phyloP scores from a whole-genome alignment of 345 rosid genomes.

The Populus alba region DNA sequence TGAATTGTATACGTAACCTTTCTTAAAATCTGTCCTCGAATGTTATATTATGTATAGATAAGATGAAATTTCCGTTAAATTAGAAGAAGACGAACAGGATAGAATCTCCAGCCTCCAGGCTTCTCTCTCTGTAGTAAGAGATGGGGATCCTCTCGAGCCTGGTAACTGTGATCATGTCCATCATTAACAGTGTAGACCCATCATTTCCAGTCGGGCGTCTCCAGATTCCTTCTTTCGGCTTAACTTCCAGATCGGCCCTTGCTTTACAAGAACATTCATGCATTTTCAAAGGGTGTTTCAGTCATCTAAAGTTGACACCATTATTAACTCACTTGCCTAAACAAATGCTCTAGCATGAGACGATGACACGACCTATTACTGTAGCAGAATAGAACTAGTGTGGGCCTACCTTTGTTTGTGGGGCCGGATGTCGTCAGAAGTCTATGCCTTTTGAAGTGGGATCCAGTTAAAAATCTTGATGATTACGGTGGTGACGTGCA shows the following conservation, averaged over 20 bases:
- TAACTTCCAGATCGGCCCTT: neutral
- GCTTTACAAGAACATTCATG: neutral
- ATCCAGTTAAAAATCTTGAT: neutral
- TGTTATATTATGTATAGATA: too few relatives aligned
- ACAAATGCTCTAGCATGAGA: neutral
- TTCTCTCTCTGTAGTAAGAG: neutral
- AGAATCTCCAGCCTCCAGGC: neutral
- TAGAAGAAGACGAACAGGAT: too few relatives aligned
- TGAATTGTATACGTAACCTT: too few relatives aligned
- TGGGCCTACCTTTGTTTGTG: neutral
- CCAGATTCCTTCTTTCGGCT: neutral
- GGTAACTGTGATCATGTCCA: neutral
- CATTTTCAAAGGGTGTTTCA: neutral
- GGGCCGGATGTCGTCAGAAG: neutral
- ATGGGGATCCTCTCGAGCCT: neutral
- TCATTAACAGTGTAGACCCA: neutral
- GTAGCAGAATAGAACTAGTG: neutral
- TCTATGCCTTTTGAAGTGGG: neutral
- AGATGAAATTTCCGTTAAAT: too few relatives aligned
- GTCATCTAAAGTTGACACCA: neutral
- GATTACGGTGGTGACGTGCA: too few relatives aligned
- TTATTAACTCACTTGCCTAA: neutral
- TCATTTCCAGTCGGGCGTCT: conserved; percentile 1
- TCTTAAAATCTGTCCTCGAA: too few relatives aligned
- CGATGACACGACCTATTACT: neutral